Conservation (phyloP, 208 protist species). For the Vickermania ingenoplastis region DNA sequence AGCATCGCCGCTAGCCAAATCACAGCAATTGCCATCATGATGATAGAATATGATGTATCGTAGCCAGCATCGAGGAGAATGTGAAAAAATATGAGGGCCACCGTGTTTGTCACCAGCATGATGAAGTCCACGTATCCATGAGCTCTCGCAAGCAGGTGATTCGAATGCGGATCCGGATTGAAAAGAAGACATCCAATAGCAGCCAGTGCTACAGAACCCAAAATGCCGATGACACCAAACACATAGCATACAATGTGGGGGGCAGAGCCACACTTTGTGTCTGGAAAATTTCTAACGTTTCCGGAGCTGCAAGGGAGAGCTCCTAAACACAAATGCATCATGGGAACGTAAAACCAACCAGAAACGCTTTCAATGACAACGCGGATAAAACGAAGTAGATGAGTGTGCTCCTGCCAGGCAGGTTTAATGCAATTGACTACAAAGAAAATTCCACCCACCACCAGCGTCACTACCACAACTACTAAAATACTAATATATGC, state of each 20-base stretch:
- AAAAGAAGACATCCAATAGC: constrained; percentile 5
- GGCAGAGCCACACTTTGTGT: not conserved
- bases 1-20: constrained; percentile 1
- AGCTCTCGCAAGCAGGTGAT: not conserved
- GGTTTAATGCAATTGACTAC: constrained; percentile 3
- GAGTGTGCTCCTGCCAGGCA: not conserved
- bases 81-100: constrained; percentile 8
- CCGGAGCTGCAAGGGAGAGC: constrained; percentile 5
- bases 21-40: not conserved
- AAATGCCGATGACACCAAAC: constrained; percentile 8
- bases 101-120: constrained; percentile 3
- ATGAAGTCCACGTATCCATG: constrained; percentile 11
- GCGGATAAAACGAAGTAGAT: not conserved
- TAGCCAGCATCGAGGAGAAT: constrained; percentile 1
- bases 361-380: constrained; percentile 3
- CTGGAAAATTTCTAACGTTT: constrained; percentile 4
- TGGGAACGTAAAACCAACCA: constrained; percentile 8
- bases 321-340: constrained; percentile 11
- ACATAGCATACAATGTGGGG: constrained; percentile 3
- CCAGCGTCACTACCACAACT: not conserved
- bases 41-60: not conserved
- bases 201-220: not conserved
- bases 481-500: constrained; percentile 6
- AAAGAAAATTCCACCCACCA: not conserved
- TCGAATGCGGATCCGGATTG: constrained; percentile 5